Evolutionary conservation across 139 green algal genomes (phyloP).

Genomic region (Chlorella vulgaris): DNA sequence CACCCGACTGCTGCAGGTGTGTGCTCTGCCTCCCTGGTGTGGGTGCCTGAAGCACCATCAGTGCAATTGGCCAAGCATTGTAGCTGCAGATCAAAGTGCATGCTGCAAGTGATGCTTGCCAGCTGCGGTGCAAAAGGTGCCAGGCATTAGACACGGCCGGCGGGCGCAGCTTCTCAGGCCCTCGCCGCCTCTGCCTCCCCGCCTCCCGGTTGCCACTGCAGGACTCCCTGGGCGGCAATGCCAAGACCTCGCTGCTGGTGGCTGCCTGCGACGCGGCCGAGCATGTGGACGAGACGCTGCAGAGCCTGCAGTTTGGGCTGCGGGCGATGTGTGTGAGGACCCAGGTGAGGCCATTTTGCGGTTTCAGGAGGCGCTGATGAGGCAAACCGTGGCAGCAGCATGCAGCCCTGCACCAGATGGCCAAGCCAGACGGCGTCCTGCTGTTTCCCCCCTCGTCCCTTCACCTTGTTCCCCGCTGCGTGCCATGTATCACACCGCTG

Average conservation of each 20-base stretch:
- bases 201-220: not conserved
- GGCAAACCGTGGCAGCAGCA: not conserved
- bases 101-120: too few relatives aligned
- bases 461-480: not conserved
- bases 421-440: too few relatives aligned
- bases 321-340: slow-evolving; percentile 82
- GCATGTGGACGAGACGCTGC: slow-evolving; percentile 80
- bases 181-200: not conserved
- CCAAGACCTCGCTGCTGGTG: slow-evolving; percentile 65
- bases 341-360: slow-evolving; percentile 29
- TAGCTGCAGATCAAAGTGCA: too few relatives aligned
- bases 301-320: slow-evolving; percentile 79
- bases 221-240: slow-evolving; percentile 64
- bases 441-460: too few relatives aligned
- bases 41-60: not conserved
- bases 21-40: not conserved
- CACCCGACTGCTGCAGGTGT: slow-evolving; percentile 74
- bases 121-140: too few relatives aligned
- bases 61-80: too few relatives aligned
- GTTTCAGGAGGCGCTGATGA: not conserved
- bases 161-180: not conserved
- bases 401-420: too few relatives aligned
- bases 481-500: not conserved
- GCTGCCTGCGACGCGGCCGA: slow-evolving; percentile 64
- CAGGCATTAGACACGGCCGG: not conserved